Percentiles rank a stretch among this genome's conserved stretches.
Evolutionary conservation across 225 moss, liverwort and hornwort genomes (phyloP).

Genomic region (Thuidium tamariscinum): DNA sequence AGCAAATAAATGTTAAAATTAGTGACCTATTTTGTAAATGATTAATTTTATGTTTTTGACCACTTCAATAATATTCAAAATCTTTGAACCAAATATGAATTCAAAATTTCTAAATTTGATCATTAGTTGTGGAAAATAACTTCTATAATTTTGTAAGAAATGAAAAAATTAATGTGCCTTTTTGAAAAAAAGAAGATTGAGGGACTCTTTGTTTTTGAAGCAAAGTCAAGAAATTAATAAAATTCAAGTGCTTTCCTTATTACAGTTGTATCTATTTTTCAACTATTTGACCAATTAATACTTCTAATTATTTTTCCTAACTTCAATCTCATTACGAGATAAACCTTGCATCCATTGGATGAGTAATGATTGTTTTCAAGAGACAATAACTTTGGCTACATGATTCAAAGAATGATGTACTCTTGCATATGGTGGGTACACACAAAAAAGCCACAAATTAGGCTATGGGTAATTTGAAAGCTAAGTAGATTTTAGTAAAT

Average conservation of each 20-base stretch:
- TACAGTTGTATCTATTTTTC: no score
- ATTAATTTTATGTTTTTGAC: not conserved
- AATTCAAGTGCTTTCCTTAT: no score
- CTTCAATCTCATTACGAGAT: not conserved
- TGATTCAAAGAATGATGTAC: not conserved
- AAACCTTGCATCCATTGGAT: accelerated
- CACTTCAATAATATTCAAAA: accelerated
- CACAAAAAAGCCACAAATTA: no score
- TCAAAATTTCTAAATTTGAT: not conserved
- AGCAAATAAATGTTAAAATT: not conserved
- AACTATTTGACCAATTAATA: not conserved
- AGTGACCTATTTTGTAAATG: no score
- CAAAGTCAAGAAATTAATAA: not conserved
- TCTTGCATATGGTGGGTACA: accelerated
- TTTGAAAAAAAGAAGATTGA: not conserved
- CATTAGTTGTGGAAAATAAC: not conserved
- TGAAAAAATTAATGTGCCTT: accelerated
- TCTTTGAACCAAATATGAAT: not conserved
- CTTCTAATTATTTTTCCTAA: not conserved
- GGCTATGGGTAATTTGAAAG: no score
- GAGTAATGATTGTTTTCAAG: not conserved
- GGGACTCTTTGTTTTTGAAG: accelerated
- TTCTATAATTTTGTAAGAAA: not conserved
- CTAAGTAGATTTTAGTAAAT: no score
- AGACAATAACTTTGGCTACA: accelerated